Percentiles rank a stretch among this genome's conserved stretches.
Conservation (phyloP, 73 alveolate species). For the Paramecium sonneborni region DNA sequence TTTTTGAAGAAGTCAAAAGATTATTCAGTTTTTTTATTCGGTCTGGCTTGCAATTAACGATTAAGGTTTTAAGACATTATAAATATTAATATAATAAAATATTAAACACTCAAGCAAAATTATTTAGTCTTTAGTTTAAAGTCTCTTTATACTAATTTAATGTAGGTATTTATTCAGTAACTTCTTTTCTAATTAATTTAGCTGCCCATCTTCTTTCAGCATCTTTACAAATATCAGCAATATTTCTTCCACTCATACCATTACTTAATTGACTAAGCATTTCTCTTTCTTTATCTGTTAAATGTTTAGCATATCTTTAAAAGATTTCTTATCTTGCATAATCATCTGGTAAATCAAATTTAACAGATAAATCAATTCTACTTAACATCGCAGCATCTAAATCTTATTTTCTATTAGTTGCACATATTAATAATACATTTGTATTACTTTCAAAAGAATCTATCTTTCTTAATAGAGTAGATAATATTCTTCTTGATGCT, state of each 20-base stretch:
- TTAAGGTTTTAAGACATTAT: not conserved
- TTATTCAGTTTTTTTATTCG: not conserved
- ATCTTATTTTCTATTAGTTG: constrained; percentile 91
- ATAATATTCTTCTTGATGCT: constrained; percentile 86
- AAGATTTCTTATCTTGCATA: constrained; percentile 79
- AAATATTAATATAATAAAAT: not conserved
- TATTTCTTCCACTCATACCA: constrained; percentile 84
- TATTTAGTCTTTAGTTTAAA: not conserved
- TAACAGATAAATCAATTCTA: constrained; percentile 78
- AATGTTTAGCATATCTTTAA: constrained; percentile 84
- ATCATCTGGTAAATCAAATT: constrained; percentile 83
- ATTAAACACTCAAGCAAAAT: not conserved
- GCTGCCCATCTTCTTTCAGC: constrained; percentile 94
- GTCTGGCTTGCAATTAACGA: constrained; percentile 44
- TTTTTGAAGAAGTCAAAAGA: constrained; percentile 23
- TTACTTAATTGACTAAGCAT: constrained; percentile 70
- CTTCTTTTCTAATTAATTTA: constrained; percentile 76
- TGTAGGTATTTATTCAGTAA: not conserved
- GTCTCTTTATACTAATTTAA: not conserved
- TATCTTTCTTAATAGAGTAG: constrained; percentile 84
- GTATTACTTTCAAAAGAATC: constrained; percentile 88
- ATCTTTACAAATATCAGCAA: constrained; percentile 85
- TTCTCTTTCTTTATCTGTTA: constrained; percentile 68
- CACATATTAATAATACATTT: constrained; percentile 85
- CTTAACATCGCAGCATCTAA: constrained; percentile 88